Base-by-base conservation (phyloP, 768 basidiomycete genomes). In the Tephrocybe sp. region DNA sequence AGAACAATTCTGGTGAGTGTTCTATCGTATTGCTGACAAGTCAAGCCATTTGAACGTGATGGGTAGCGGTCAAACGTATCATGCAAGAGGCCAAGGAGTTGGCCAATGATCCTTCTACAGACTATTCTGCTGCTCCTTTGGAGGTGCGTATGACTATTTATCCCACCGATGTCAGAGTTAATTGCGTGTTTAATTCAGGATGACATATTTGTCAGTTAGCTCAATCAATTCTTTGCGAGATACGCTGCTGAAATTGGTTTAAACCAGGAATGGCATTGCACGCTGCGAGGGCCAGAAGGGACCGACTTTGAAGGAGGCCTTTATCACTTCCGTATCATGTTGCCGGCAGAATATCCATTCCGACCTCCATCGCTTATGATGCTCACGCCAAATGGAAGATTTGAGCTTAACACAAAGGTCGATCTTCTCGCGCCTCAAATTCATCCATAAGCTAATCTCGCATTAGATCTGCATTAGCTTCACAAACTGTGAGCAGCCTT, bases 261-360 rank as follows among this genome's bases (percentile, higher is more conserved):
- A 34, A 21, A 47, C 20, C 49, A 81, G 80, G 80, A 95, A 77
- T 98, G 96, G 96, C 95, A 98, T 65, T 97, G 93, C 65, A 98
- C 96, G n/a, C 77, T 98, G 48, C 85, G 93, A 54, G 96, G 95
- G 2, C 83, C 94, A 1, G 63, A 79, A 12, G 91, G 85, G 14
- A 94, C 93, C 32, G 94, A 98, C 65, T 98, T 88, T 55, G 90
- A 93, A 67, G 93, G 91, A 47, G 96, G 95, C 39, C 72, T 97
- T n/a, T 98, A 98, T 71, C 96, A 98, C 71, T 88, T 97, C 67
- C 85, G 94, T 50, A 88, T 96, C 62, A 70, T 91, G 23, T 74
- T 97, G 7, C 94, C 95, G 11, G 86, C 93, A 47, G 91, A 93
- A 73, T 98, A 98, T 67, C 96, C 96, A 26, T 97, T 98, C 73